phyloP scores from a whole-genome alignment of 2,329 filamentous ascomycete genomes.

The Fusarium sp. region DNA sequence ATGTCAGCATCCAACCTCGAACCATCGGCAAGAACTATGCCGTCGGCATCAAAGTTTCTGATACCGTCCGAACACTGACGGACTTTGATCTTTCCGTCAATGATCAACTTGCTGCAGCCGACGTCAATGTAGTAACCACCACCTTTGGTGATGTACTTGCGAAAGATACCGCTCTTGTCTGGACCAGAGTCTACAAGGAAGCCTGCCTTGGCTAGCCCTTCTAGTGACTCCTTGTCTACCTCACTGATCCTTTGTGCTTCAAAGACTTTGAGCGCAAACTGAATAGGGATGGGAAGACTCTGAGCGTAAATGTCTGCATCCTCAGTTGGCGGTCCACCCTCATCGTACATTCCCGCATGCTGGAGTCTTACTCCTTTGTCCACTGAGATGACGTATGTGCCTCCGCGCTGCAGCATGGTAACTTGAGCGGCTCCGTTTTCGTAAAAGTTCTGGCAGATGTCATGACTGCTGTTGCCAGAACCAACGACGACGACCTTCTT shows the following conservation, averaged over 20 bases:
- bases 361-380: constrained; percentile 53
- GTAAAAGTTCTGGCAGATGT: constrained; percentile 62
- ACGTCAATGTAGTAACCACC: constrained; percentile 59
- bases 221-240: constrained; percentile 53
- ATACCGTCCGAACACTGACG: constrained; percentile 46
- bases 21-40: constrained; percentile 48
- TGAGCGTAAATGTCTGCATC: constrained; percentile 59
- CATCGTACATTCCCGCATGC: constrained; percentile 52
- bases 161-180: constrained; percentile 63
- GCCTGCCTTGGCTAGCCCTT: constrained; percentile 61
- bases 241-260: constrained; percentile 54
- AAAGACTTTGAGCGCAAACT: constrained; percentile 57
- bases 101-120: constrained; percentile 53
- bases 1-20: constrained; percentile 53
- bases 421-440: constrained; percentile 60
- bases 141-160: constrained; percentile 46
- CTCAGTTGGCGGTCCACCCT: constrained; percentile 57
- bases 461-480: constrained; percentile 61
- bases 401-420: constrained; percentile 64
- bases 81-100: constrained; percentile 55
- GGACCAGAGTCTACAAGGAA: constrained; percentile 68
- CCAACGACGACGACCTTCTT: constrained; percentile 62
- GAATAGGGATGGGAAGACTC: constrained; percentile 24
- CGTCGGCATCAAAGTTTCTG: constrained; percentile 44
- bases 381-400: constrained; percentile 61